These are phyloP conservation scores for Neofusicoccum ribis DNA, from an alignment of 2,329 filamentous ascomycete genomes.

Conservation along the genomic window DNA sequence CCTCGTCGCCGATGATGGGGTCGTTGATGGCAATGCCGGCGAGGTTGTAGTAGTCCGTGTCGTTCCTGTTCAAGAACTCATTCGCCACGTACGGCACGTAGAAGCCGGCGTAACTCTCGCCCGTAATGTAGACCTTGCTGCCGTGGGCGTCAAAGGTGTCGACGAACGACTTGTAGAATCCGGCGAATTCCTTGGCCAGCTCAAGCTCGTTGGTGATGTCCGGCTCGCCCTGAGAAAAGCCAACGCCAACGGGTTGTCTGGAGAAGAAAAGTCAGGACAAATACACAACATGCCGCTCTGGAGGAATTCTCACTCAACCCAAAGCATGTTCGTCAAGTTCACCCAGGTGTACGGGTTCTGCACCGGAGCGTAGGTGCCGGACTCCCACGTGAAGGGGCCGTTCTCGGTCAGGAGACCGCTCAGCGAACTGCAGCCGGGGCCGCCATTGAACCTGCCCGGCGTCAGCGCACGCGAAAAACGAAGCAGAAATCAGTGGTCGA, in stretches of 20 bases:
- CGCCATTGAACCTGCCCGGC: slow-evolving; percentile 37
- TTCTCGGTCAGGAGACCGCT: slow-evolving; percentile 75
- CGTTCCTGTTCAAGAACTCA: slow-evolving; percentile 51
- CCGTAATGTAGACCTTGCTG: slow-evolving; percentile 57
- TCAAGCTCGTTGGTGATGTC: slow-evolving; percentile 51
- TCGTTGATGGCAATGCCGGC: slow-evolving; percentile 53
- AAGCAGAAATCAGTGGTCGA: neutral
- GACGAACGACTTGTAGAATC: slow-evolving; percentile 58
- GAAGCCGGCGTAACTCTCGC: slow-evolving; percentile 54
- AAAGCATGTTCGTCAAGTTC: slow-evolving; percentile 43
- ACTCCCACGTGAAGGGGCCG: slow-evolving; percentile 60
- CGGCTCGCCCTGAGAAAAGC: slow-evolving; percentile 44
- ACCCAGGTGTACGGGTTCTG: slow-evolving; percentile 71
- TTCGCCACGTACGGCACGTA: slow-evolving; percentile 17
- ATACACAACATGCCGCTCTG: neutral
- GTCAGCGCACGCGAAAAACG: neutral
- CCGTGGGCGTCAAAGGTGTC: slow-evolving; percentile 55
- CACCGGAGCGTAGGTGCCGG: slow-evolving; percentile 66
- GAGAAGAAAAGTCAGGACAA: too few relatives aligned
- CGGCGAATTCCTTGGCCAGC: slow-evolving; percentile 48
- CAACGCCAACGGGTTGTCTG: slow-evolving; percentile 49
- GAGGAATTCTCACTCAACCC: slow-evolving; percentile 39
- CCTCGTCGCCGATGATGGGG: slow-evolving; percentile 46
- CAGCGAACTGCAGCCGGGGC: slow-evolving; percentile 54
- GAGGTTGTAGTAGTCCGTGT: slow-evolving; percentile 54